These are phyloP conservation scores for Lithohypha guttulata DNA, from an alignment of 2,329 filamentous ascomycete species.

Conservation along the genomic window DNA sequence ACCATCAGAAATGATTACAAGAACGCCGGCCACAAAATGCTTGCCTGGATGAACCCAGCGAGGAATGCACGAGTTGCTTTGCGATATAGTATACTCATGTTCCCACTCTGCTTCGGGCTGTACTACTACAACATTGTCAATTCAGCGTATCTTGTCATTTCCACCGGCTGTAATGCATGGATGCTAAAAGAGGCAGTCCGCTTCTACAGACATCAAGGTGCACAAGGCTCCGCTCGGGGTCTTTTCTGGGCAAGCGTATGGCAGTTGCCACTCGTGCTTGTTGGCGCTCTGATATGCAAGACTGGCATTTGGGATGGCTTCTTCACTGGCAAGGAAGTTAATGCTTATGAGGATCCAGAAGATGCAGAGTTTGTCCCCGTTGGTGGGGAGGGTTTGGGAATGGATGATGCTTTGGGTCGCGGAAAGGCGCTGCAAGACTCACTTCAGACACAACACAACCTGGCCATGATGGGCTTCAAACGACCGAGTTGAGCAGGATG, in stretches of 20 bases:
- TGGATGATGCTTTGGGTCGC: constrained; percentile 9
- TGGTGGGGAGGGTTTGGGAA: constrained; percentile 14
- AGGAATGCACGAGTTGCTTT: constrained; percentile 79
- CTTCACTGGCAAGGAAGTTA: constrained; percentile 51
- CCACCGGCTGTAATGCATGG: constrained; percentile 75
- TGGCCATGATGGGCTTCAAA: constrained; percentile 19
- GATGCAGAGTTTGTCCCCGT: constrained; percentile 20
- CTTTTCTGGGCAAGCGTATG: constrained; percentile 97
- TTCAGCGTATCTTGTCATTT: constrained; percentile 72
- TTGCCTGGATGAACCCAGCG: constrained; percentile 76
- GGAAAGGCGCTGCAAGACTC: background rate
- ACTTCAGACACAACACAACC: constrained; percentile 9
- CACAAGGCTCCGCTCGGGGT: constrained; percentile 67
- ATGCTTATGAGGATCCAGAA: constrained; percentile 49
- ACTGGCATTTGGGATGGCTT: constrained; percentile 80
- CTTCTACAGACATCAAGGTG: constrained; percentile 71
- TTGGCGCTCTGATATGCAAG: constrained; percentile 84
- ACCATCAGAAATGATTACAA: constrained; percentile 83
- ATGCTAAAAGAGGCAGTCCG: constrained; percentile 65
- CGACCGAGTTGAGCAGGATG: constrained; percentile 18
- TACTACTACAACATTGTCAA: constrained; percentile 75
- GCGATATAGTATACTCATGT: constrained; percentile 73
- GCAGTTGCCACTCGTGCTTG: constrained; percentile 83
- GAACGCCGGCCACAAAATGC: constrained; percentile 55
- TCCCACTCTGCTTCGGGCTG: constrained; percentile 73